Conservation (phyloP, 805 yeast species). For the Myxozyma vanderwaltii region DNA sequence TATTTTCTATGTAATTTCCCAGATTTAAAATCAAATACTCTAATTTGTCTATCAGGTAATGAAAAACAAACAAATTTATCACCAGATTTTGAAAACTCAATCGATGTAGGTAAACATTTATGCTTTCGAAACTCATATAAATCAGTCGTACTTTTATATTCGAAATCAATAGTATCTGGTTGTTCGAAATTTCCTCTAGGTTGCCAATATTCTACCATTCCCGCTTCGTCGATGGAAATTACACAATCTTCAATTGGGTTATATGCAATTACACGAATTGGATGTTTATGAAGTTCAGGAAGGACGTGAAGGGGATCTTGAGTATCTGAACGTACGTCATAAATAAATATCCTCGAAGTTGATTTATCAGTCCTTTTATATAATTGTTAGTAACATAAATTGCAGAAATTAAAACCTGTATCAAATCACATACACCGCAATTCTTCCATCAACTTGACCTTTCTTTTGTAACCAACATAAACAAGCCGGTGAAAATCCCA, state of each 20-base stretch:
- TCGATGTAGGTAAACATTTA: slow-evolving; percentile 38
- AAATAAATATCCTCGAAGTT: slow-evolving; percentile 33
- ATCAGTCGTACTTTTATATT: slow-evolving; percentile 47
- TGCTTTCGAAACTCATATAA: slow-evolving; percentile 44
- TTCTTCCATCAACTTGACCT: slow-evolving; percentile 28
- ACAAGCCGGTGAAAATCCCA: slow-evolving; percentile 39
- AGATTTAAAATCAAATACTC: slow-evolving; percentile 42
- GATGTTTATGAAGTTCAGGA: slow-evolving; percentile 36
- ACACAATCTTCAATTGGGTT: slow-evolving; percentile 37
- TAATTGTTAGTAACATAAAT: background rate
- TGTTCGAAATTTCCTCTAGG: slow-evolving; percentile 26
- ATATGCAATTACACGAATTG: slow-evolving; percentile 37
- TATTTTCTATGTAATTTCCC: slow-evolving; percentile 43
- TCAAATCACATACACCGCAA: slow-evolving; percentile 18
- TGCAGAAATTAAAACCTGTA: background rate
- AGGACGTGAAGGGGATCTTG: slow-evolving; percentile 23
- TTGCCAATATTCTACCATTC: slow-evolving; percentile 47
- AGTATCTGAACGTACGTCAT: slow-evolving; percentile 35
- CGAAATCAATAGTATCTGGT: slow-evolving; percentile 40
- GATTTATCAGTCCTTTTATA: slow-evolving; percentile 30
- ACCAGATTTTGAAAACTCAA: slow-evolving; percentile 39
- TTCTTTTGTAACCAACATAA: slow-evolving; percentile 37
- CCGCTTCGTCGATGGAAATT: slow-evolving; percentile 40
- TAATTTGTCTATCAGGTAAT: slow-evolving; percentile 41
- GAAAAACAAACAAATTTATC: slow-evolving; percentile 42